phyloP scores from a whole-genome alignment of 2,329 filamentous ascomycete genomes.

The Hansfordia pulvinata region DNA sequence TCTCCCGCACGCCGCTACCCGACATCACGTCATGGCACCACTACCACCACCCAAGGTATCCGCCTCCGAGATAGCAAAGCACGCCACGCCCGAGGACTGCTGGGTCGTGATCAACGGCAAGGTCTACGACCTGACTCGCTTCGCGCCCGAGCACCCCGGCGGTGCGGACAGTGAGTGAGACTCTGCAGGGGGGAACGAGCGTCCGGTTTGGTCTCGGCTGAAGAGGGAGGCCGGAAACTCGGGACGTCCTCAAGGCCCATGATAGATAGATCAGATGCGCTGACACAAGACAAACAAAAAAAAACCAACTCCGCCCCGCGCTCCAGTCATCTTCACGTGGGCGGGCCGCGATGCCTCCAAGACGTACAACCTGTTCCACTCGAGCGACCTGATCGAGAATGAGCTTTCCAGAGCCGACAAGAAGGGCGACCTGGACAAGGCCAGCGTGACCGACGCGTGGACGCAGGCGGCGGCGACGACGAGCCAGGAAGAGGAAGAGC shows the following conservation, averaged over 20 bases:
- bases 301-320: too few relatives aligned
- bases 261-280: too few relatives aligned
- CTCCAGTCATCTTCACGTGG: constrained; percentile 11
- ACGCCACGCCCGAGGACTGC: constrained; percentile 7
- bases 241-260: too few relatives aligned
- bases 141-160: constrained; percentile 10
- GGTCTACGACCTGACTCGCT: constrained; percentile 12
- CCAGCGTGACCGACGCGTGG: neutral
- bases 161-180: constrained; percentile 11
- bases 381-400: constrained; percentile 8
- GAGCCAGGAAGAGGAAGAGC: neutral
- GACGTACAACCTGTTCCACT: constrained; percentile 11
- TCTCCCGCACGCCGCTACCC: too few relatives aligned
- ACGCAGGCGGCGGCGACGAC: neutral
- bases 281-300: too few relatives aligned
- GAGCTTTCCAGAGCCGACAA: constrained; percentile 5
- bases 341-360: constrained; percentile 12
- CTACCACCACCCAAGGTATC: constrained; percentile 1
- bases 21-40: too few relatives aligned
- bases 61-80: constrained; percentile 5
- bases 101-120: constrained; percentile 13
- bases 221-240: too few relatives aligned
- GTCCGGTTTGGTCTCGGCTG: too few relatives aligned
- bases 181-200: too few relatives aligned
- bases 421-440: constrained; percentile 7